Percentiles rank a stretch among this genome's conserved stretches.
phyloP scores from a whole-genome alignment of 129 eudicot species.

The Artemisia argyi region DNA sequence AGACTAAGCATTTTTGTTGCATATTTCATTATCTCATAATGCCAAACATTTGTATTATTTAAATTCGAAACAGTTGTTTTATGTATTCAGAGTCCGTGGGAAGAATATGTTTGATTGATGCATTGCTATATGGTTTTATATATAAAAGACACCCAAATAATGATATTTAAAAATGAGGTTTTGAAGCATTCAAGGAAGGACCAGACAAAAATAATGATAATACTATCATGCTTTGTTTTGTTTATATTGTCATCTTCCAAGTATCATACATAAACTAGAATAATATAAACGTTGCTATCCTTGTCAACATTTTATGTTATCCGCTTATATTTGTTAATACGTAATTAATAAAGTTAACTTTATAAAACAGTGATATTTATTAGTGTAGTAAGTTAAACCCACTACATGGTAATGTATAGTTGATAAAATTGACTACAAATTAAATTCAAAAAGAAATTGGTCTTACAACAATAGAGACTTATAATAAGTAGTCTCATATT shows the following conservation, averaged over 20 bases:
- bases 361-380: too few species aligned
- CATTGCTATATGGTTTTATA: neutral
- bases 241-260: neutral
- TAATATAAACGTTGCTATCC: neutral
- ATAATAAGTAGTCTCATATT: too few species aligned
- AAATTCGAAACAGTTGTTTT: neutral
- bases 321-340: too few species aligned
- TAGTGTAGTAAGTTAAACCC: too few species aligned
- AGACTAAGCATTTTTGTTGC: too few species aligned
- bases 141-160: too few species aligned
- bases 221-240: neutral
- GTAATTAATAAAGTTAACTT: too few species aligned
- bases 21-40: neutral
- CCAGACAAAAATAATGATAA: neutral
- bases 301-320: neutral
- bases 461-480: too few species aligned
- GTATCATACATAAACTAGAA: neutral
- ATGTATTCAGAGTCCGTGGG: neutral
- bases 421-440: too few species aligned
- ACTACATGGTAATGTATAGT: too few species aligned
- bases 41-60: neutral
- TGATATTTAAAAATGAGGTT: neutral
- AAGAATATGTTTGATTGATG: constrained; percentile 1
- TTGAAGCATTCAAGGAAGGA: constrained; percentile 15
- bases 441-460: too few species aligned